phyloP scores from a whole-genome alignment of 805 yeast genomes.

The Priceomyces medius region DNA sequence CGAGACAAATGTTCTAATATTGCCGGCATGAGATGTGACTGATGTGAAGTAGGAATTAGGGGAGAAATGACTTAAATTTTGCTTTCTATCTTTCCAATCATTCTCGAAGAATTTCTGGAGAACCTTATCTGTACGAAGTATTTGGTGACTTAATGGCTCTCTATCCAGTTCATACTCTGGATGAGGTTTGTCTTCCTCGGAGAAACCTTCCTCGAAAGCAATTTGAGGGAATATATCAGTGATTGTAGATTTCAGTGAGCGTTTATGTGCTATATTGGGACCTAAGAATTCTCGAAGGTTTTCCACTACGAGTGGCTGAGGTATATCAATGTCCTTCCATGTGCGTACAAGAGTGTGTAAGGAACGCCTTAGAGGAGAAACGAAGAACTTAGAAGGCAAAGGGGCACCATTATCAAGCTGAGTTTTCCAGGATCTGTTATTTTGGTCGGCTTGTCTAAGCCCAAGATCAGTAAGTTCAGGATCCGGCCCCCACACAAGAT shows the following conservation, averaged over 20 bases:
- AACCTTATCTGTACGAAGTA: slow-evolving; percentile 43
- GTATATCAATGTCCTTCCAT: slow-evolving; percentile 36
- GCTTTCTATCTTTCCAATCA: slow-evolving; percentile 13
- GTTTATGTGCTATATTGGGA: slow-evolving; percentile 54
- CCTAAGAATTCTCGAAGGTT: slow-evolving; percentile 60
- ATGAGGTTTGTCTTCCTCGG: slow-evolving; percentile 48
- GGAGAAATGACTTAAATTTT: slow-evolving; percentile 8
- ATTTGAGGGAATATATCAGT: slow-evolving; percentile 35
- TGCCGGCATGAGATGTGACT: slow-evolving; percentile 62
- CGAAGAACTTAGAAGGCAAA: slow-evolving; percentile 50
- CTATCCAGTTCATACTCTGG: slow-evolving; percentile 21
- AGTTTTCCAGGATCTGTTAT: slow-evolving; percentile 38
- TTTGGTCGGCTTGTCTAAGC: slow-evolving; percentile 49
- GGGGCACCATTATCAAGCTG: slow-evolving; percentile 48
- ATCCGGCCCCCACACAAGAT: slow-evolving; percentile 55
- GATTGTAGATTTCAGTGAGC: slow-evolving; percentile 40
- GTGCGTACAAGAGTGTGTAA: slow-evolving; percentile 51
- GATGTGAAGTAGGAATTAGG: slow-evolving; percentile 36
- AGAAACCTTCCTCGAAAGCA: slow-evolving; percentile 39
- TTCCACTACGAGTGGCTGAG: slow-evolving; percentile 38
- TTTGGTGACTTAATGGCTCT: slow-evolving; percentile 49
- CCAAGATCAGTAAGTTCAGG: slow-evolving; percentile 56
- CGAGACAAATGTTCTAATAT: slow-evolving; percentile 50
- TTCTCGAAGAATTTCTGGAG: slow-evolving; percentile 33
- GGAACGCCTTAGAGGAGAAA: slow-evolving; percentile 61